Evolutionary conservation across 2,329 filamentous ascomycete genomes (phyloP).

Genomic region (Monilinia vaccinii-corymbosi): DNA sequence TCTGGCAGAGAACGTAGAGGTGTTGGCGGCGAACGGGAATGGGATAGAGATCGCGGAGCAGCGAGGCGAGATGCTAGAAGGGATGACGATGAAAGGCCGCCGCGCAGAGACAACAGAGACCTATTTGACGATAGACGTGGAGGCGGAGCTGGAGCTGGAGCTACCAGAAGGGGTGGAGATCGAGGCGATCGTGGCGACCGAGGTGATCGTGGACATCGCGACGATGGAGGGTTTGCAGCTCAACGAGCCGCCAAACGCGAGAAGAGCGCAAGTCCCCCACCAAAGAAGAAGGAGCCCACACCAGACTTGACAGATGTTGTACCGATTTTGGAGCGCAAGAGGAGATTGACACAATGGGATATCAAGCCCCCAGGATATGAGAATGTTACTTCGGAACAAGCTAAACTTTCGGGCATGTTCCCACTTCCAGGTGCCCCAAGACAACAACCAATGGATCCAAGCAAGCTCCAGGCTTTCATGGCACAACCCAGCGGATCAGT

Average conservation of each 20-base stretch:
- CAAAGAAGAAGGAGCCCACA: conserved; percentile 89
- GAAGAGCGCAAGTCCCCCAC: conserved; percentile 66
- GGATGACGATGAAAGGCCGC: conserved; percentile 53
- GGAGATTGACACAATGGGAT: conserved; percentile 96
- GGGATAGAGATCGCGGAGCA: conserved; percentile 60
- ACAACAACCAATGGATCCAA: conserved; percentile 91
- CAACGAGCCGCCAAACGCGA: conserved; percentile 39
- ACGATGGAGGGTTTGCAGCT: conserved; percentile 39
- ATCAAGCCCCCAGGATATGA: conserved; percentile 98
- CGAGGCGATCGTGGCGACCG: conserved; percentile 34
- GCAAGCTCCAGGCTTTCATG: conserved; percentile 90
- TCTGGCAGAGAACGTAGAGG: conserved; percentile 54
- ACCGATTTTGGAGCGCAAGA: conserved; percentile 77
- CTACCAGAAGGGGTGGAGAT: conserved; percentile 31
- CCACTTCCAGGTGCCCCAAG: conserved; percentile 90
- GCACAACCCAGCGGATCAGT: conserved; percentile 69
- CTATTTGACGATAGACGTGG: conserved; percentile 53
- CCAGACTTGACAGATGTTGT: conserved; percentile 84
- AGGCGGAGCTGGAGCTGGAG: conserved; percentile 37
- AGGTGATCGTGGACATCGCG: conserved; percentile 34
- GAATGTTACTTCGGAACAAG: conserved; percentile 95
- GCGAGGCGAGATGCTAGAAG: conserved; percentile 52
- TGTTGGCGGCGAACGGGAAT: conserved; percentile 63
- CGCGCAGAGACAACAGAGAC: conserved; percentile 46
- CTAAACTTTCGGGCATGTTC: conserved; percentile 98